Base-by-base conservation (phyloP, 441 rosid genomes). In the Erodium trifolium region DNA sequence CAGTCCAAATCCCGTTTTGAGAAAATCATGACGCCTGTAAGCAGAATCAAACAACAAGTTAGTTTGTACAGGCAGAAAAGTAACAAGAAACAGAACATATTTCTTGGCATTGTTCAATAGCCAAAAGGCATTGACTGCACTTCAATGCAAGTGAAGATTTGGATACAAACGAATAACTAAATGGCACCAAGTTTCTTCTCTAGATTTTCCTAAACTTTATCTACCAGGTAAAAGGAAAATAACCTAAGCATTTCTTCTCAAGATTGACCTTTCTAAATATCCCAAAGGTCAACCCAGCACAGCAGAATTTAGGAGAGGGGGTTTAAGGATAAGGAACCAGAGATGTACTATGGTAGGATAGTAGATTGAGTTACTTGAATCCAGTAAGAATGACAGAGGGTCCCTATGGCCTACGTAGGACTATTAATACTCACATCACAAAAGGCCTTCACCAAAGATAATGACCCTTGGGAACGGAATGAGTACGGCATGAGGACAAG, bases 21-120 rank as follows among this genome's bases (percentile, higher is more conserved):
- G 78, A 77, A 89, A 91, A 81, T 82, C 80, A 78, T 84, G 88
- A 41, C 84, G 86, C 70, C 98, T 91, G 87, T 81, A 86, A 68
- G 65, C 51, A 57, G 11, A 11, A 10, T 49, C 27, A 23, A 23
- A 23, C 2, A 23, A 23, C 27, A 23, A 23, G 27, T 23, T 23
- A 23, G 27, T 23, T 23, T 23, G 27, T 23, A 23, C 27, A 23
- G 27, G 27, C 27, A 23, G 27, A 23, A 23, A 23, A 23, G 27
- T 23, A 23, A 23, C 27, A 23, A 23, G 27, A 23, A 23, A 23
- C 27, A 0, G 27, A 23, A 23, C 27, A 23, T 23, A 23, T 23
- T 23, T 23, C 27, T 23, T 23, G 27, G 27, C 27, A 23, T 23
- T 23, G 27, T 23, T 23, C 27, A 23, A 23, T 23, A 23, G 27